phyloP scores from a whole-genome alignment of 352 stramenopile genomes.

The Elongisporangium undulatum region DNA sequence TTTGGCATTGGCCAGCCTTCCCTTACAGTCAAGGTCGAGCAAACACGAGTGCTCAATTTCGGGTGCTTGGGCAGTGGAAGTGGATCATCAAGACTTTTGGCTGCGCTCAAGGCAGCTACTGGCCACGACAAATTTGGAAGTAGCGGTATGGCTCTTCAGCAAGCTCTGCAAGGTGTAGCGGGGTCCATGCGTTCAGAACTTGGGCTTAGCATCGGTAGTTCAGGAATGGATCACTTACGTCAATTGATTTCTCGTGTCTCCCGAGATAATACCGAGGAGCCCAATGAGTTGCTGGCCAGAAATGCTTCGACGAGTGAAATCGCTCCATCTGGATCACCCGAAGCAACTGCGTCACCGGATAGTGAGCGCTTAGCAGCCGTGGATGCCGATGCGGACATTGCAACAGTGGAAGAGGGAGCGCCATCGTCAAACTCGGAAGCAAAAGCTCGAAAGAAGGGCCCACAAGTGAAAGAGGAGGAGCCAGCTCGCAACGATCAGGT shows the following conservation, averaged over 20 bases:
- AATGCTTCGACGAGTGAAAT: too few species aligned
- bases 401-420: too few species aligned
- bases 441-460: conserved; percentile 1
- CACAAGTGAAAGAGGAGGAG: conserved; percentile 2
- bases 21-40: conserved; percentile 46
- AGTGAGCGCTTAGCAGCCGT: too few species aligned
- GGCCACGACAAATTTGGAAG: conserved; percentile 6
- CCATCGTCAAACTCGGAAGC: too few species aligned
- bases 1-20: conserved; percentile 32
- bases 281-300: too few species aligned
- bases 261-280: conserved; percentile 1
- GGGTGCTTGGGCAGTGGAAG: conserved; percentile 21
- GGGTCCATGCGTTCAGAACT: conserved; percentile 18
- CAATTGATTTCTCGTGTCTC: conserved; percentile 43
- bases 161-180: conserved; percentile 38
- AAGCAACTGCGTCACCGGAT: too few species aligned
- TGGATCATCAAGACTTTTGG: conserved; percentile 46
- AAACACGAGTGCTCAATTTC: conserved; percentile 62
- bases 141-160: conserved; percentile 13
- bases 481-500: conserved; percentile 5
- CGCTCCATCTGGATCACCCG: too few species aligned
- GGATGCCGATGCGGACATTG: too few species aligned
- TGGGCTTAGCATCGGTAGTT: conserved; percentile 7
- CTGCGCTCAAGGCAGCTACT: conserved; percentile 35
- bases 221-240: conserved; percentile 49